phyloP scores from a whole-genome alignment of 2,329 filamentous ascomycete genomes.

The Aureobasidium sp. region DNA sequence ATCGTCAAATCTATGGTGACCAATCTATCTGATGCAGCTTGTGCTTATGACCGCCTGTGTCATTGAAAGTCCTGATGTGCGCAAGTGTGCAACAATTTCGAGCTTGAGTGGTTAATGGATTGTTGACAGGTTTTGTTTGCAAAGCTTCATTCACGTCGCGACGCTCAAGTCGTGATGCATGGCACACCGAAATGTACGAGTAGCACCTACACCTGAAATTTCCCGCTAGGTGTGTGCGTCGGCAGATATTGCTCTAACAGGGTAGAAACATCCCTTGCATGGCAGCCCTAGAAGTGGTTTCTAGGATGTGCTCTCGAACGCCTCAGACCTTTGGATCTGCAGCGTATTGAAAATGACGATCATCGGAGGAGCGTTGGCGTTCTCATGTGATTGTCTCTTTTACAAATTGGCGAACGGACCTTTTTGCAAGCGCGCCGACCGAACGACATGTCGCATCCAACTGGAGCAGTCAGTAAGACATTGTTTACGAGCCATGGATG shows the following conservation, averaged over 20 bases:
- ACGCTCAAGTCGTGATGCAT: neutral
- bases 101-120: neutral
- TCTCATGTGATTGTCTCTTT: slow-evolving; percentile 8
- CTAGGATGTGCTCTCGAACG: slow-evolving; percentile 4
- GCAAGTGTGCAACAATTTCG: neutral
- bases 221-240: neutral
- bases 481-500: slow-evolving; percentile 10
- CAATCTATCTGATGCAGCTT: neutral
- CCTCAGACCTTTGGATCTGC: slow-evolving; percentile 1
- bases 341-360: slow-evolving; percentile 8
- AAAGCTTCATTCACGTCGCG: neutral
- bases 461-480: neutral
- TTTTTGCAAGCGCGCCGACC: slow-evolving; percentile 6
- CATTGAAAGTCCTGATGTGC: neutral
- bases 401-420: neutral
- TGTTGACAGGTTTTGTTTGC: neutral
- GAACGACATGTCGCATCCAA: slow-evolving; percentile 11
- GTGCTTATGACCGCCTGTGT: neutral
- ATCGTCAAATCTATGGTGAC: neutral
- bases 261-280: neutral
- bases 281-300: neutral
- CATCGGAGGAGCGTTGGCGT: slow-evolving; percentile 1
- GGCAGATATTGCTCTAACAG: neutral
- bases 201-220: neutral
- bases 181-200: neutral